These are phyloP conservation scores for Medicago arabica DNA, from an alignment of 306 rosid species.

Conservation along the genomic window DNA sequence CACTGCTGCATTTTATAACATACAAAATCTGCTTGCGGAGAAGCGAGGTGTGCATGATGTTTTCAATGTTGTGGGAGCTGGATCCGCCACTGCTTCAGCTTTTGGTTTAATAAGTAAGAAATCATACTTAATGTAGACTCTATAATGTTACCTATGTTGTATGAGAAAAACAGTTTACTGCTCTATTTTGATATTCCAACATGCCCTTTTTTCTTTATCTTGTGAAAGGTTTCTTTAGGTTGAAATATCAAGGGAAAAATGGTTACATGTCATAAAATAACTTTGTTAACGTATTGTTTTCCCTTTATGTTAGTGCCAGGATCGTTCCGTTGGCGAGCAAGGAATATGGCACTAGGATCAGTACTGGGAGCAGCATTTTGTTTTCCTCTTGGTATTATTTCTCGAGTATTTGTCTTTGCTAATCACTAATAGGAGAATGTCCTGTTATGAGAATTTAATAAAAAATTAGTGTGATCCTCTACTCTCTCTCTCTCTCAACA, in stretches of 20 bases:
- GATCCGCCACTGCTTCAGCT: slow-evolving; percentile 93
- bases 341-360: slow-evolving; percentile 81
- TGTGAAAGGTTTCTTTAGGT: slow-evolving; percentile 17
- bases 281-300: slow-evolving; percentile 34
- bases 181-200: slow-evolving; percentile 11
- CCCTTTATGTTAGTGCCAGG: slow-evolving; percentile 76
- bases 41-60: slow-evolving; percentile 87
- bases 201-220: not conserved
- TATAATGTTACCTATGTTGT: slow-evolving; percentile 13
- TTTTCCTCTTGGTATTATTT: slow-evolving; percentile 79
- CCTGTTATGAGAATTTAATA: slow-evolving; percentile 13
- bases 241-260: slow-evolving; percentile 29
- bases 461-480: not conserved
- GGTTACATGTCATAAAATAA: slow-evolving; percentile 5
- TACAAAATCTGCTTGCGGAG: slow-evolving; percentile 87
- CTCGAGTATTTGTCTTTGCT: not conserved
- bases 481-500: not conserved
- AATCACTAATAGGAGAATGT: slow-evolving; percentile 1
- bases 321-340: slow-evolving; percentile 84
- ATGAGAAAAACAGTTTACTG: slow-evolving; percentile 11
- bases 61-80: slow-evolving; percentile 87
- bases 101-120: slow-evolving; percentile 89
- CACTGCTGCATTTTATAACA: slow-evolving; percentile 78
- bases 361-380: slow-evolving; percentile 84
- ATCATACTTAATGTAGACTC: slow-evolving; percentile 19